Evolutionary conservation across 768 basidiomycete genomes (phyloP).

Genomic region (Lactarius evosmus): DNA sequence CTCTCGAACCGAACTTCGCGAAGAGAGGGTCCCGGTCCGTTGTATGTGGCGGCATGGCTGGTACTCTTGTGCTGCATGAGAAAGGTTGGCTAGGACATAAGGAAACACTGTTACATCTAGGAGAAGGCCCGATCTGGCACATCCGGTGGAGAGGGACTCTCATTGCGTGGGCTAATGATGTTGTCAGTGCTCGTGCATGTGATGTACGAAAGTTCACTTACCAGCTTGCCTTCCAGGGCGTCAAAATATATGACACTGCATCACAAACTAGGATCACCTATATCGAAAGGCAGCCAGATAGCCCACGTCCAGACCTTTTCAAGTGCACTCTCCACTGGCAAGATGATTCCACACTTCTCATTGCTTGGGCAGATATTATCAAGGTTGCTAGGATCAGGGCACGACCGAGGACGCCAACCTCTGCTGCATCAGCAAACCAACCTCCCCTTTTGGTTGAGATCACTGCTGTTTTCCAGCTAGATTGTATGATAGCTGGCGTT

Average conservation of each 20-base stretch:
- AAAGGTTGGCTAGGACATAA: constrained; percentile 97
- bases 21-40: constrained; percentile 74
- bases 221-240: constrained; percentile 53
- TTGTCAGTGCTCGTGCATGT: constrained; percentile 46
- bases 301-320: constrained; percentile 92
- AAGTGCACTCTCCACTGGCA: constrained; percentile 92
- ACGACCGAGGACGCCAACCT: constrained; percentile 46
- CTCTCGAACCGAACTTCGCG: constrained; percentile 88
- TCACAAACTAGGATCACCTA: constrained; percentile 77
- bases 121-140: constrained; percentile 95
- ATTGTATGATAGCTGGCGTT: constrained; percentile 93
- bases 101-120: constrained; percentile 74
- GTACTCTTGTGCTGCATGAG: constrained; percentile 81
- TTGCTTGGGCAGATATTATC: constrained; percentile 92
- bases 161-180: constrained; percentile 96
- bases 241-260: constrained; percentile 86
- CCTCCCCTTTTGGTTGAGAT: constrained; percentile 78
- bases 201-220: constrained; percentile 4
- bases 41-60: constrained; percentile 90
- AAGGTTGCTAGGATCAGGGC: constrained; percentile 81
- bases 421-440: constrained; percentile 45
- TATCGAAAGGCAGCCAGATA: constrained; percentile 77
- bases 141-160: constrained; percentile 80
- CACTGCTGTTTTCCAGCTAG: constrained; percentile 86
- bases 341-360: constrained; percentile 84